Evolutionary conservation across 2,329 filamentous ascomycete genomes (phyloP).

Genomic region (Chaetomium sp.): DNA sequence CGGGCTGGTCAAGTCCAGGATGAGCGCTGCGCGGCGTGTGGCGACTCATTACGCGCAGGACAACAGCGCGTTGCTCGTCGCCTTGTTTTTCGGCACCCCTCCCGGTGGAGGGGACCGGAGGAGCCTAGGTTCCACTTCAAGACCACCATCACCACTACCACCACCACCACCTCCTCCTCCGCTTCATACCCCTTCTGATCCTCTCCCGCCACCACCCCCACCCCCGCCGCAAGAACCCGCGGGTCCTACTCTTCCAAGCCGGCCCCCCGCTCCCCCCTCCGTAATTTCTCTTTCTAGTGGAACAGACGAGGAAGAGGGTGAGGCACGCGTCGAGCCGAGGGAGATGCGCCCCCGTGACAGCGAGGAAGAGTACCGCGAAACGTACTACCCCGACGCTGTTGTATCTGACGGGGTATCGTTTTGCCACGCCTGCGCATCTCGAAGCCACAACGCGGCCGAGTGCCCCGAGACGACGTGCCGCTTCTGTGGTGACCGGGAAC

Average conservation of each 20-base stretch:
- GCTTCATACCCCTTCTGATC: no score
- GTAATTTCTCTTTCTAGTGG: neutral
- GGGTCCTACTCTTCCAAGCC: neutral
- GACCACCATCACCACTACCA: no score
- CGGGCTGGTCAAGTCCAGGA: slow-evolving; percentile 12
- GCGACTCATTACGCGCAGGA: slow-evolving; percentile 11
- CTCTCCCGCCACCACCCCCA: no score
- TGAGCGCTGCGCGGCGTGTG: slow-evolving; percentile 9
- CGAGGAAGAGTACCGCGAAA: slow-evolving; percentile 17
- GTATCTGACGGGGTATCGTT: slow-evolving; percentile 33
- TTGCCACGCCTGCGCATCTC: slow-evolving; percentile 47
- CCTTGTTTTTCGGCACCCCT: neutral
- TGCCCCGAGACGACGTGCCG: slow-evolving; percentile 45
- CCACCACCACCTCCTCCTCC: no score
- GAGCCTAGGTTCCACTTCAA: no score
- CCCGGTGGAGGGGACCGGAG: neutral
- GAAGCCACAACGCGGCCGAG: slow-evolving; percentile 38
- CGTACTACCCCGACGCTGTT: slow-evolving; percentile 46
- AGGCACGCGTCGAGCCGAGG: neutral
- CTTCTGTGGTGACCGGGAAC: slow-evolving; percentile 40
- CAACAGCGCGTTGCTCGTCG: slow-evolving; percentile 2
- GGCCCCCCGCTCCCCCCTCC: neutral
- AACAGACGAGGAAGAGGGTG: neutral
- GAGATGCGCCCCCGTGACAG: neutral
- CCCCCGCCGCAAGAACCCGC: no score